Conservation (phyloP, 2,329 filamentous ascomycete genomes). For the Cadophora sp. region DNA sequence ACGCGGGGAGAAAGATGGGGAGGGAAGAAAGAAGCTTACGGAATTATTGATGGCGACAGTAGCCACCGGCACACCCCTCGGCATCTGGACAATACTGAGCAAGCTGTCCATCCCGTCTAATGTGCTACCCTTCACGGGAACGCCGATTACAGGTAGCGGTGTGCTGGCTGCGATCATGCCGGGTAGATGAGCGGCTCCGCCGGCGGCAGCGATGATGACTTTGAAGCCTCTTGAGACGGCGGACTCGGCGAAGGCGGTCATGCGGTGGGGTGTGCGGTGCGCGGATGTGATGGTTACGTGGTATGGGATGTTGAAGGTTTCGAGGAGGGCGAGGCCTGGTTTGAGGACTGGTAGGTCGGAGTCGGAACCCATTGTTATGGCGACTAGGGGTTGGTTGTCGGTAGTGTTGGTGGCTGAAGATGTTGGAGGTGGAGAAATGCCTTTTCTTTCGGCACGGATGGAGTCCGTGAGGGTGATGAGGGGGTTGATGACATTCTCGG, state of each 20-base stretch:
- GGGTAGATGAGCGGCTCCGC: conserved; percentile 76
- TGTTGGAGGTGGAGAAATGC: conserved; percentile 48
- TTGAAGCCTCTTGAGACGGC: conserved; percentile 40
- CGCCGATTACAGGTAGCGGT: conserved; percentile 76
- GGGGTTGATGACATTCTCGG: conserved; percentile 71
- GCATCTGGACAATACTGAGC: conserved; percentile 80
- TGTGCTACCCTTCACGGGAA: conserved; percentile 76
- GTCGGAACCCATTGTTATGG: conserved; percentile 83
- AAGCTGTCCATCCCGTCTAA: conserved; percentile 76
- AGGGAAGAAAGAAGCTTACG: conserved; percentile 46
- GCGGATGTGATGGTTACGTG: conserved; percentile 80
- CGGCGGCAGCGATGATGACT: conserved; percentile 63
- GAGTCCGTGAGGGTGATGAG: conserved; percentile 70
- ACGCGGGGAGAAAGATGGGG: background rate
- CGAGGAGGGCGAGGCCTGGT: conserved; percentile 56
- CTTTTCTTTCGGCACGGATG: conserved; percentile 60
- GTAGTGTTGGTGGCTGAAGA: conserved; percentile 39
- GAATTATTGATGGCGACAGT: conserved; percentile 84
- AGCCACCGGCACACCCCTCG: conserved; percentile 73
- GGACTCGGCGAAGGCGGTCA: conserved; percentile 66
- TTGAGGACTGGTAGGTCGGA: conserved; percentile 77
- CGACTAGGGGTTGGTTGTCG: conserved; percentile 61
- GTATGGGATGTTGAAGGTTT: conserved; percentile 73
- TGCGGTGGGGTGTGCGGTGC: conserved; percentile 74
- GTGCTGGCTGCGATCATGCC: conserved; percentile 79